Evolutionary conservation across 2,329 filamentous ascomycete species (phyloP).

Genomic region (Sporothrix curviconia): DNA sequence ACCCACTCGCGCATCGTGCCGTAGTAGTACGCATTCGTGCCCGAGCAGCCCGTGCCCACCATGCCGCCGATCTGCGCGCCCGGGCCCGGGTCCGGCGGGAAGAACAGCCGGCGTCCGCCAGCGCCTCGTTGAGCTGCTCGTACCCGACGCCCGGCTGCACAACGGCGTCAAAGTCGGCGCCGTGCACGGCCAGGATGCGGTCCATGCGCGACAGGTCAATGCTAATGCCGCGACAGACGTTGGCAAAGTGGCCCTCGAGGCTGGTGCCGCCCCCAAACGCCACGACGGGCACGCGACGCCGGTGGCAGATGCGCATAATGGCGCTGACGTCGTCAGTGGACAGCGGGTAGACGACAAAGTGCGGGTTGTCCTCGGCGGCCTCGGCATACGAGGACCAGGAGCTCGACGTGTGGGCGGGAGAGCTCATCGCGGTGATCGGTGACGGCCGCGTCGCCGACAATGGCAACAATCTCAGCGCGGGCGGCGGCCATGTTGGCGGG

Average conservation of each 20-base stretch:
- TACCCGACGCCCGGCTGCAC: slow-evolving; percentile 80
- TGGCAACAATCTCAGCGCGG: slow-evolving; percentile 60
- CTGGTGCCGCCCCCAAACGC: slow-evolving; percentile 84
- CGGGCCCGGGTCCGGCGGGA: slow-evolving; percentile 86
- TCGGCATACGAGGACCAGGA: slow-evolving; percentile 54
- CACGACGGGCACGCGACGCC: slow-evolving; percentile 73
- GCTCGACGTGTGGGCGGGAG: slow-evolving; percentile 51
- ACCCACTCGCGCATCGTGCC: slow-evolving; percentile 97
- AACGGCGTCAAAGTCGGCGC: slow-evolving; percentile 68
- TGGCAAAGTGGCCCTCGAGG: slow-evolving; percentile 79
- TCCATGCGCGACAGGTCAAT: slow-evolving; percentile 84
- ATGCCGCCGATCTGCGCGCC: slow-evolving; percentile 90
- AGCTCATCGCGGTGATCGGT: slow-evolving; percentile 51
- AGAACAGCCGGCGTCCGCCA: slow-evolving; percentile 69
- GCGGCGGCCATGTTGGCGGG: slow-evolving; percentile 61
- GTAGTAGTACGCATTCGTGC: slow-evolving; percentile 87
- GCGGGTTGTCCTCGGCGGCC: slow-evolving; percentile 39
- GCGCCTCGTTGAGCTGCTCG: slow-evolving; percentile 75
- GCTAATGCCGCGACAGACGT: slow-evolving; percentile 71
- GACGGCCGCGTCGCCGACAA: slow-evolving; percentile 59
- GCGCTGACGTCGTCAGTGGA: slow-evolving; percentile 77
- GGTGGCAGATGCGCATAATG: slow-evolving; percentile 84
- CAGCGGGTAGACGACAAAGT: slow-evolving; percentile 67
- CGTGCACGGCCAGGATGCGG: slow-evolving; percentile 68
- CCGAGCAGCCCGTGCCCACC: slow-evolving; percentile 66